Percentiles rank a stretch among this genome's conserved stretches.
Conservation (phyloP, 768 basidiomycete species). For the Kwoniella bestiolae region DNA sequence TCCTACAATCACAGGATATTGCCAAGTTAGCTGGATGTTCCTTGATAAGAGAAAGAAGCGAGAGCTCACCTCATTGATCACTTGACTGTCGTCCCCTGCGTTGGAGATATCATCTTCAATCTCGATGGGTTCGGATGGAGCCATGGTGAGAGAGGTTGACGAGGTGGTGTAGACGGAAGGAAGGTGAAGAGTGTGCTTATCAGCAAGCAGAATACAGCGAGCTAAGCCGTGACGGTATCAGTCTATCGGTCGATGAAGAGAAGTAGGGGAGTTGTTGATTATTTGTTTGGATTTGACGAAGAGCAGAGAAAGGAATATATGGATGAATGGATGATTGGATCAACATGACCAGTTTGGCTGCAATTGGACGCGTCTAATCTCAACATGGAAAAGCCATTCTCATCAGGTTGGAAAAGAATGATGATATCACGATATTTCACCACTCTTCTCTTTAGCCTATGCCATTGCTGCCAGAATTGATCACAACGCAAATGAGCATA, state of each 20-base stretch:
- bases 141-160: slow-evolving; percentile 36
- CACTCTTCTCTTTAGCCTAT: too few species aligned
- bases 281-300: too few species aligned
- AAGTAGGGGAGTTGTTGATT: too few species aligned
- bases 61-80: slow-evolving; percentile 59
- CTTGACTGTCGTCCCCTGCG: slow-evolving; percentile 55
- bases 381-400: slow-evolving; percentile 5
- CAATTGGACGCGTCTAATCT: slow-evolving; percentile 12
- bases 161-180: too few species aligned
- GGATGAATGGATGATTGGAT: neutral
- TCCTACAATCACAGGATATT: slow-evolving; percentile 41
- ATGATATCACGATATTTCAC: slow-evolving; percentile 15
- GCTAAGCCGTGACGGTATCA: too few species aligned
- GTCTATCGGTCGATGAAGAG: too few species aligned
- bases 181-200: too few species aligned
- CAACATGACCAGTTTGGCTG: neutral
- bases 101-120: slow-evolving; percentile 65
- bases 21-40: neutral
- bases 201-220: too few species aligned
- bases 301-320: too few species aligned
- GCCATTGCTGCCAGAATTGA: too few species aligned
- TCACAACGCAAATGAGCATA: neutral
- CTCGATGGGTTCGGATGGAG: slow-evolving; percentile 69
- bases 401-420: neutral
- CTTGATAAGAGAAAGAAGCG: neutral